phyloP scores from a whole-genome alignment of 2,329 filamentous ascomycete species.

The Fusarium pseudoanthophilum region DNA sequence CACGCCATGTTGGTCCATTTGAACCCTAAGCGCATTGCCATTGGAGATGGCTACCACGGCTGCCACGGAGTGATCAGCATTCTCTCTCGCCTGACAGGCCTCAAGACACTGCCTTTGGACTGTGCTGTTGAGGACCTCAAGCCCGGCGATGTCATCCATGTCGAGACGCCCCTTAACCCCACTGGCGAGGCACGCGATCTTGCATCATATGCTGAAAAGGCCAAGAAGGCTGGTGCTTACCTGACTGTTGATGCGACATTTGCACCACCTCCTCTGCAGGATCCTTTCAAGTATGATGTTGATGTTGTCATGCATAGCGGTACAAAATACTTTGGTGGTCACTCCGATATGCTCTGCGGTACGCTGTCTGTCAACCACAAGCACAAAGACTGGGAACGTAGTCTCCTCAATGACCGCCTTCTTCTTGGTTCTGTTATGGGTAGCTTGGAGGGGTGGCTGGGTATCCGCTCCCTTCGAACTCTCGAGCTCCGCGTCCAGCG shows the following conservation, averaged over 20 bases:
- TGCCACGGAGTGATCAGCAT: constrained; percentile 86
- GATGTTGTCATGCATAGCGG: constrained; percentile 93
- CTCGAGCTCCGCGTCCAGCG: constrained; percentile 83
- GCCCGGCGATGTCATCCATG: constrained; percentile 84
- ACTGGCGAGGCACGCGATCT: constrained; percentile 84
- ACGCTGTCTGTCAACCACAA: constrained; percentile 74
- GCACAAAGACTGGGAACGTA: constrained; percentile 66
- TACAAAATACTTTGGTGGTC: constrained; percentile 96
- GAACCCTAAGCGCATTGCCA: constrained; percentile 84
- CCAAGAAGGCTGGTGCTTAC: constrained; percentile 76
- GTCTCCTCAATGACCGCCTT: constrained; percentile 75
- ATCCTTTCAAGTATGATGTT: constrained; percentile 83
- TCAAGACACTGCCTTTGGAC: constrained; percentile 77
- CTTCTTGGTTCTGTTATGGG: constrained; percentile 87
- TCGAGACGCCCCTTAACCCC: constrained; percentile 95
- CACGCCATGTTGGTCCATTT: constrained; percentile 87
- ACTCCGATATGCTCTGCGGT: constrained; percentile 92
- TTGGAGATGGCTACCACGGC: constrained; percentile 90
- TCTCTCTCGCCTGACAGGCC: constrained; percentile 78
- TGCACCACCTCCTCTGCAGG: constrained; percentile 86
- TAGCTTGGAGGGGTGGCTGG: constrained; percentile 90
- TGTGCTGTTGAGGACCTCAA: constrained; percentile 73
- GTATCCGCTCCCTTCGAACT: constrained; percentile 85
- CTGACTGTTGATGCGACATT: constrained; percentile 93
- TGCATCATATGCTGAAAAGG: constrained; percentile 74